phyloP scores from a whole-genome alignment of 1,139 yeast species.

The Nadsonia starkeyi-henricii region DNA sequence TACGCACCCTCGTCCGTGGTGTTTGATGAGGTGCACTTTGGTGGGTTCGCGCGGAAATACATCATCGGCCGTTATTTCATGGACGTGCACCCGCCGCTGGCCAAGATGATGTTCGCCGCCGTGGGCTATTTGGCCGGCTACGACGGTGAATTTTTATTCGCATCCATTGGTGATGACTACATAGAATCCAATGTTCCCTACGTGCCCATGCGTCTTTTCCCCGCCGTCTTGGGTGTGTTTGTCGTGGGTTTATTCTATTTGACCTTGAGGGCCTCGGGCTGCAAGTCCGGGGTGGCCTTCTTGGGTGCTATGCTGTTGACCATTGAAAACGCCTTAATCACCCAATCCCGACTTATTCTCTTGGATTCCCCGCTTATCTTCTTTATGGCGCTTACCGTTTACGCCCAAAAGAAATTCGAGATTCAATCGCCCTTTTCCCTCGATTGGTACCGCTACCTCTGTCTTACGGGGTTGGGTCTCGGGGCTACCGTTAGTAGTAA shows the following conservation, averaged over 20 bases:
- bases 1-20: slow-evolving; percentile 69
- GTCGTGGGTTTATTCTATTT: slow-evolving; percentile 66
- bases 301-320: slow-evolving; percentile 53
- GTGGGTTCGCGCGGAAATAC: slow-evolving; percentile 55
- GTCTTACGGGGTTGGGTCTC: slow-evolving; percentile 65
- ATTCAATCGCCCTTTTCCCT: slow-evolving; percentile 56
- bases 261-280: slow-evolving; percentile 78
- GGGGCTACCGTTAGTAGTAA: slow-evolving; percentile 85
- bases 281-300: slow-evolving; percentile 61
- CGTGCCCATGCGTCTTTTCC: slow-evolving; percentile 70
- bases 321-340: slow-evolving; percentile 74
- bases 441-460: slow-evolving; percentile 56
- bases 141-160: slow-evolving; percentile 82
- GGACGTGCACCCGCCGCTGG: slow-evolving; percentile 97
- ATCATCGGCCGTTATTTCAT: slow-evolving; percentile 62
- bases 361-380: slow-evolving; percentile 84
- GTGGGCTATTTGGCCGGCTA: slow-evolving; percentile 85
- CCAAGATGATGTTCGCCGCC: slow-evolving; percentile 78
- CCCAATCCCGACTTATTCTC: slow-evolving; percentile 81
- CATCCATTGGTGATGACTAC: slow-evolving; percentile 78
- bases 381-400: slow-evolving; percentile 78
- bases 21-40: slow-evolving; percentile 84
- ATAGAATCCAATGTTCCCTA: slow-evolving; percentile 70
- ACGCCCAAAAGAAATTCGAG: slow-evolving; percentile 71
- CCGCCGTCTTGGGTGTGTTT: slow-evolving; percentile 70